A percentile compares a stretch with the other conserved stretches of the same genome.
Conservation (phyloP, 1,139 yeast species). For the Yamadazyma taylorii region DNA sequence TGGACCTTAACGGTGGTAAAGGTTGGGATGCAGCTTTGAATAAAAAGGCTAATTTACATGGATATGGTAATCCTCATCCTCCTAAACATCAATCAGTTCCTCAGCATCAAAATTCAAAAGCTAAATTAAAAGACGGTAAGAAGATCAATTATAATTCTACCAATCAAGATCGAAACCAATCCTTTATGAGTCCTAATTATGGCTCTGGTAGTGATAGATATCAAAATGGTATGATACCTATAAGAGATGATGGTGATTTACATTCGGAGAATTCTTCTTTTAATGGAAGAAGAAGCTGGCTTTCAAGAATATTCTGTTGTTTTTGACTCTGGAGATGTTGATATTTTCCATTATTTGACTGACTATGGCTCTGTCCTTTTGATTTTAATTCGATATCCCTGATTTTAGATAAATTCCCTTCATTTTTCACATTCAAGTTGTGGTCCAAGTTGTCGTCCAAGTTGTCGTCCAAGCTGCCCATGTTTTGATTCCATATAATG, state of each 20-base stretch:
- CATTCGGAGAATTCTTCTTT: conserved; percentile 42
- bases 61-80: conserved; percentile 74
- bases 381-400: too few species aligned
- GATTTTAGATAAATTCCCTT: too few species aligned
- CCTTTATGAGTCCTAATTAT: conserved; percentile 16
- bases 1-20: conserved; percentile 75
- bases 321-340: conserved; percentile 3
- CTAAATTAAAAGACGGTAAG: conserved; percentile 16
- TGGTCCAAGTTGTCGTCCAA: too few species aligned
- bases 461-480: too few species aligned
- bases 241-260: conserved; percentile 39
- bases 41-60: conserved; percentile 78
- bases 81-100: conserved; percentile 39
- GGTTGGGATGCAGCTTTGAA: conserved; percentile 83
- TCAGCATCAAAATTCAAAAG: conserved; percentile 13
- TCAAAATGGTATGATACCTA: conserved; percentile 31
- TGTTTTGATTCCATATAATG: too few species aligned
- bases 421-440: too few species aligned
- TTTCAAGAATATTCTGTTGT: conserved; percentile 17
- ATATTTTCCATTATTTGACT: neutral
- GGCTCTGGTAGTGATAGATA: conserved; percentile 11
- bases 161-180: conserved; percentile 21
- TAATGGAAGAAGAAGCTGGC: conserved; percentile 27
- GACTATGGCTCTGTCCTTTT: neutral
- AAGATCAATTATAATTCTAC: conserved; percentile 29